Percentiles rank a stretch among this genome's conserved stretches.
These are phyloP conservation scores for Nannizziopsis barbatae DNA, from an alignment of 2,329 filamentous ascomycete species.

Conservation along the genomic window DNA sequence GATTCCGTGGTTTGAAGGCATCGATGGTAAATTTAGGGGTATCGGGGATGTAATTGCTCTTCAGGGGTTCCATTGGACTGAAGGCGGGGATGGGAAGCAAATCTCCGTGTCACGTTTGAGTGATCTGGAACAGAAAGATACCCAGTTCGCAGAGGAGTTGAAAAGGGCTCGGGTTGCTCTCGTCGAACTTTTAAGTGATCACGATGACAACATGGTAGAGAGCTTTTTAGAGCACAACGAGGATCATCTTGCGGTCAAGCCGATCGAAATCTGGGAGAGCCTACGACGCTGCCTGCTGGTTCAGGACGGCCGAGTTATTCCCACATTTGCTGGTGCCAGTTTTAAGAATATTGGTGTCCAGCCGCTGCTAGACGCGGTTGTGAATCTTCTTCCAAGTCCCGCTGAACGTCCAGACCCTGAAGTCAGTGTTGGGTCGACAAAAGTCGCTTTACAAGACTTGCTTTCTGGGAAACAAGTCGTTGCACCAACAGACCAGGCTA, in stretches of 20 bases:
- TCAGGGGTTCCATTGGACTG: conserved; percentile 62
- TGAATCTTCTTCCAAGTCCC: conserved; percentile 77
- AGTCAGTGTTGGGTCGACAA: conserved; percentile 53
- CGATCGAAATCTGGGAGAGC: conserved; percentile 56
- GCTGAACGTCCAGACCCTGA: conserved; percentile 67
- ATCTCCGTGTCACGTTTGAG: conserved; percentile 47
- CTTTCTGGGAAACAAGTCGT: conserved; percentile 38
- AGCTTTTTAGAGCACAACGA: conserved; percentile 68
- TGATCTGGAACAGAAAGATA: conserved; percentile 42
- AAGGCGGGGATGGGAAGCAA: conserved; percentile 53
- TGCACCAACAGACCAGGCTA: conserved; percentile 24
- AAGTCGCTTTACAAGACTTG: conserved; percentile 44
- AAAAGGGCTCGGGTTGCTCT: conserved; percentile 64
- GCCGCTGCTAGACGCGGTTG: conserved; percentile 75
- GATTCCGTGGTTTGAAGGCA: conserved; percentile 79
- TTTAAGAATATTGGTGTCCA: conserved; percentile 92
- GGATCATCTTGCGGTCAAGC: conserved; percentile 56
- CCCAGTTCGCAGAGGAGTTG: conserved; percentile 52
- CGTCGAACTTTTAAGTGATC: conserved; percentile 73
- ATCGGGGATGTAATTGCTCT: conserved; percentile 73
- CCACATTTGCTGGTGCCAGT: conserved; percentile 82
- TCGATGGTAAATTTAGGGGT: conserved; percentile 64
- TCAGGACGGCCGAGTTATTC: conserved; percentile 58
- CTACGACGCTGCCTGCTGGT: conserved; percentile 60
- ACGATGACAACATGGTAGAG: conserved; percentile 78